Evolutionary conservation across 768 basidiomycete genomes (phyloP), one percentile per base, ranked within the genome.

Genomic region (Tephrocybe sp.): DNA sequence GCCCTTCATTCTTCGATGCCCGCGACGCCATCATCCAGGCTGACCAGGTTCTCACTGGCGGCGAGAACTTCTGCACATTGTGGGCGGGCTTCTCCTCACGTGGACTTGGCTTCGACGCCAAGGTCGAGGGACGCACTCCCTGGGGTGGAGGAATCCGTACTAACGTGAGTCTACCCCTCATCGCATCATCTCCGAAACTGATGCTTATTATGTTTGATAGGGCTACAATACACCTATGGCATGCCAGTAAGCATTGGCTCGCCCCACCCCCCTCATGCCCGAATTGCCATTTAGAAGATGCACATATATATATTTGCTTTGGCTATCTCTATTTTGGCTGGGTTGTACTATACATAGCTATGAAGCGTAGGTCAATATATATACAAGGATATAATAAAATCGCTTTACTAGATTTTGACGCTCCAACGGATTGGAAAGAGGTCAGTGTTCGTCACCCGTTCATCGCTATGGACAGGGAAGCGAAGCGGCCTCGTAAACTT

Each of bases 71-170:
- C 59, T 99, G 96, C 68, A 75, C 76, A 12, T 69, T 99, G 56
- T 98, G 93, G 94, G 71, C 77, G 51, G 91, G 83, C 37, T 99
- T 98, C 65, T 79, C 90, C 5, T 70, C 79, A 58, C 78, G 91
- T 30, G 96, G 96, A 0, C 69, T 98, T 41, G 95, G 95, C 3
- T 64, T 73, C 10, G 85, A 93, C 60, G 90, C 96, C 3, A 70
- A 58, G 14, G 81, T 98, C 34, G 72, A 80, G 25, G 88, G 90
- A 45, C 73, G 79, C 52, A 91, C 90, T 7, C 93, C 93, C 15
- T 97, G 94, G 94, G 94, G 94, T 62, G 92, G 93, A 79, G 94
- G 93, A 52, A 71, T 90, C 46, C 79, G 94, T 55, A 77, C 76
- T 15, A 81, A 93, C 58, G 89, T 78, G 62, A 56, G 66, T 65